These are phyloP conservation scores for Fusarium aywerte DNA, from an alignment of 2,329 filamentous ascomycete genomes.

Conservation along the genomic window DNA sequence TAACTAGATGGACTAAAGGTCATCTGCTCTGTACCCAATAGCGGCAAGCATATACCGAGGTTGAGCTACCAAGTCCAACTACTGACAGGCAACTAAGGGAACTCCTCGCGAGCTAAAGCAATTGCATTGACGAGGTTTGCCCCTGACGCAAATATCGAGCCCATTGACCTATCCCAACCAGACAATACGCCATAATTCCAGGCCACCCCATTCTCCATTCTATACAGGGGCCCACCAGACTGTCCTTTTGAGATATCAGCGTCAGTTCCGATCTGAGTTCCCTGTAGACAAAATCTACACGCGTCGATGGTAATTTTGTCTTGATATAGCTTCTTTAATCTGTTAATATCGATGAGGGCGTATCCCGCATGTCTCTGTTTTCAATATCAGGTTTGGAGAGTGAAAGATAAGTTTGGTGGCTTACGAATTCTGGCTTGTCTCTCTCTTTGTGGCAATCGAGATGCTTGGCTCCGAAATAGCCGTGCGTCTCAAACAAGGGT, in stretches of 20 bases:
- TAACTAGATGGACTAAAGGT: too few species aligned
- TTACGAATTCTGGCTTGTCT: constrained; percentile 2
- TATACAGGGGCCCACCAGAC: constrained; percentile 26
- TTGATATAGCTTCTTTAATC: not conserved
- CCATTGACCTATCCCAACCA: not conserved
- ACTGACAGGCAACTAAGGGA: not conserved
- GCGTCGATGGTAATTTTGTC: not conserved
- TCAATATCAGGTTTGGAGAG: not conserved
- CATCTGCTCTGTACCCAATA: too few species aligned
- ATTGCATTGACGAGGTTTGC: not conserved
- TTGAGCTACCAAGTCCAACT: not conserved
- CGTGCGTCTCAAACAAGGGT: constrained; percentile 1
- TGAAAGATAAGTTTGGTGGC: not conserved
- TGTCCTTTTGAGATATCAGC: not conserved
- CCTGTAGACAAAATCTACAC: not conserved
- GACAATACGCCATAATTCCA: constrained; percentile 15
- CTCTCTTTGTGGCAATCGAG: not conserved
- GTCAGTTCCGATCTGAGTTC: not conserved
- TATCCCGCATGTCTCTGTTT: constrained; percentile 11
- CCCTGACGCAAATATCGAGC: not conserved
- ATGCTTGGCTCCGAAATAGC: constrained; percentile 7
- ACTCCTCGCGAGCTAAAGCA: not conserved
- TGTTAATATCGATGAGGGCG: not conserved
- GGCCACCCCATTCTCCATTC: not conserved
- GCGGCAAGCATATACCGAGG: too few species aligned